Base-by-base conservation (phyloP, 352 stramenopile genomes). In the Pythium brachiatum region DNA sequence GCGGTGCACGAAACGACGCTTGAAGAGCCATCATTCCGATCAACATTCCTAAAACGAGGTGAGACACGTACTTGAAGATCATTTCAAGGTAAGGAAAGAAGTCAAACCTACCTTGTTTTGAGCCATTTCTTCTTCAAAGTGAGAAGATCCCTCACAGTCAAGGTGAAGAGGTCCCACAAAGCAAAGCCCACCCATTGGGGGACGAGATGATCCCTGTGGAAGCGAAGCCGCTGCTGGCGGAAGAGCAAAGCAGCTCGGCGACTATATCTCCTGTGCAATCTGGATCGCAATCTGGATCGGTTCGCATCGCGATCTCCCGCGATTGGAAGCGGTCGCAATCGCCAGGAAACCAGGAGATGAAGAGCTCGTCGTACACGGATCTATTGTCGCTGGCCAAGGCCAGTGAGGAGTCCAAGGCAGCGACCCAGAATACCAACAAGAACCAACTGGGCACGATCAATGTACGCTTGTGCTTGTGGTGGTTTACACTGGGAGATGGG, bases 361-460 rank as follows among this genome's bases (percentile, higher is more conserved):
- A 50, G 18, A 44, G 38, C 44, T 68, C 61, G 53, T 68, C 72
- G 53, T 83, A 83, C 68, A 83, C 75, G 47, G 75, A 83, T 34
- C 44, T 83, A 18, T 57, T 79, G 48, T 75, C 71, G 47, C 66
- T 83, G 3, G 46, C 58, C 53, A 66, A 59, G 7, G 52, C 48
- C 16, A 44, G 34, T n/a, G 18, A 46, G 13, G 53, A 57, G 25
- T 21, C 39, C 26, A 43, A 21, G 29, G 26, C 27, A 12, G 16
- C 39, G 20, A 23, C 43, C n/a, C 16, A 50, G 48, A 25, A 27
- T n/a, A 38, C 53, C 36, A 62, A 55, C 44, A 60, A 56, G 53
- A 82, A 83, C 16, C 64, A 63, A 34, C 65, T 83, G 9, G 61
- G 72, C 31, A 80, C 75, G 1, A 75, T 83, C 57, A 83, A 67